Percentiles rank a stretch among this genome's conserved stretches.
phyloP scores from a whole-genome alignment of 2,329 filamentous ascomycete species.

The Botrytis elliptica region DNA sequence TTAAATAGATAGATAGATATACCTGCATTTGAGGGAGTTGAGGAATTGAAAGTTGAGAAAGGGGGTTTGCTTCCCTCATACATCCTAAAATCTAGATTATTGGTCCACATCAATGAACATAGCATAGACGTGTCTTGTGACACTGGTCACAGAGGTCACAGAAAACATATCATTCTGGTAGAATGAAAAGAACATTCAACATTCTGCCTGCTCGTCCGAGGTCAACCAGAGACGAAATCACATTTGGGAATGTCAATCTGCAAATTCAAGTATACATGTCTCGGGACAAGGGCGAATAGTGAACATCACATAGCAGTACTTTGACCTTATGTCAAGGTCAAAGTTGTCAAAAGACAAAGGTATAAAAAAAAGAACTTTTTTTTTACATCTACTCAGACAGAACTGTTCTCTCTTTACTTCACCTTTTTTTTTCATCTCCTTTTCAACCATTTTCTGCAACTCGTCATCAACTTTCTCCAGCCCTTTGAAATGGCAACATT shows the following conservation, averaged over 20 bases:
- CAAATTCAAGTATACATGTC: neutral
- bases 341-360: neutral
- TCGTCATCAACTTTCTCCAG: neutral
- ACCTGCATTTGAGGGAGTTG: neutral
- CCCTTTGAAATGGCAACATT: neutral
- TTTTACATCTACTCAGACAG: neutral
- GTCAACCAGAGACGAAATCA: neutral
- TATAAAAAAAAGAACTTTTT: neutral
- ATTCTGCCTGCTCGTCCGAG: neutral
- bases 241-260: neutral
- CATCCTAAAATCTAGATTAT: neutral
- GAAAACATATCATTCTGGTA: neutral
- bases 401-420: neutral
- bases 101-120: neutral
- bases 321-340: neutral
- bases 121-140: neutral
- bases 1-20: neutral
- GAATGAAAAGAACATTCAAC: neutral
- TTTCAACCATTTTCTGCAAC: neutral
- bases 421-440: neutral
- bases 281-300: neutral
- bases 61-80: neutral
- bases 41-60: neutral
- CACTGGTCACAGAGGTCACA: slow-evolving; percentile 5
- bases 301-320: neutral